Evolutionary conservation across 192 early-diverging fungal species (phyloP).

Genomic region (Podila epicladia): DNA sequence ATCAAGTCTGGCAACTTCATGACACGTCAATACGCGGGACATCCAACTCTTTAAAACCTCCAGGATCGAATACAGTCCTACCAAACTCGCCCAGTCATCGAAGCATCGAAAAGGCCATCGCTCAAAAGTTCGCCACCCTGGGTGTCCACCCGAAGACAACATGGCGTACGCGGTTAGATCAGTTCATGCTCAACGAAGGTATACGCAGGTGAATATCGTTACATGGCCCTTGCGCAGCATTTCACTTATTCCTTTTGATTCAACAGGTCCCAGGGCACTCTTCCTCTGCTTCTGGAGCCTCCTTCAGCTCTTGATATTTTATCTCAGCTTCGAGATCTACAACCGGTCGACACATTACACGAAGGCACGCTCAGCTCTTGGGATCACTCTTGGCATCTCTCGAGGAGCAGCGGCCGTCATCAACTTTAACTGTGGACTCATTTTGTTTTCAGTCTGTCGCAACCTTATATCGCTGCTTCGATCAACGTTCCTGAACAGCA

Average conservation of each 20-base stretch:
- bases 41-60: background rate
- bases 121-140: conserved; percentile 40
- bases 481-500: conserved; percentile 75
- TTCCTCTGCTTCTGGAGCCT: conserved; percentile 67
- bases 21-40: background rate
- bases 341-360: conserved; percentile 56
- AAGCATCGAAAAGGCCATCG: conserved; percentile 45
- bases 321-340: conserved; percentile 65
- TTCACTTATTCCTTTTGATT: background rate
- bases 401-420: conserved; percentile 66
- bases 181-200: conserved; percentile 32
- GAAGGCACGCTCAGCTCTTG: conserved; percentile 55
- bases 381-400: conserved; percentile 57
- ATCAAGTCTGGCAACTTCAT: background rate
- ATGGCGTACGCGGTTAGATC: conserved; percentile 16
- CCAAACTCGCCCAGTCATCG: conserved; percentile 28
- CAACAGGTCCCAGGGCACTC: conserved; percentile 27
- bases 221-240: background rate
- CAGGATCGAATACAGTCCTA: background rate
- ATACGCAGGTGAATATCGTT: background rate
- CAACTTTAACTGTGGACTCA: conserved; percentile 80
- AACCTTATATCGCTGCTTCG: conserved; percentile 82
- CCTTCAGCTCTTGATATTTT: conserved; percentile 62
- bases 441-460: conserved; percentile 85
- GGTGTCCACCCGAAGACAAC: conserved; percentile 19